Conservation (phyloP, 305 asterid genomes). For the Fraxinus latifolia region DNA sequence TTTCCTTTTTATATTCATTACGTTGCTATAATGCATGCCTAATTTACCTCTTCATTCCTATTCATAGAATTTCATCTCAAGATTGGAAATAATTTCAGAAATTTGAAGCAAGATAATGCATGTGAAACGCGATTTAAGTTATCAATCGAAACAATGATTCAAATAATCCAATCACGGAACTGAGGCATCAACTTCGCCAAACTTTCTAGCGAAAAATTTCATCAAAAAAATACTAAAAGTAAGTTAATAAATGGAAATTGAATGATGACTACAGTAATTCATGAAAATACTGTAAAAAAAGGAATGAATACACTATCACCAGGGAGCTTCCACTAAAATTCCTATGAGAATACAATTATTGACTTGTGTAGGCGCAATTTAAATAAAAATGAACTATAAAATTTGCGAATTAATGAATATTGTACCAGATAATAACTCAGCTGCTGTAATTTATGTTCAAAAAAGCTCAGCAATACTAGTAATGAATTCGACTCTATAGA, state of each 20-base stretch:
- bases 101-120: background rate
- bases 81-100: background rate
- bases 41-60: background rate
- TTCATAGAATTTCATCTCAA: constrained; percentile 7
- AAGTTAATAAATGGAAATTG: background rate
- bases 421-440: background rate
- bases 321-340: background rate
- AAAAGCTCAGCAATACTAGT: background rate
- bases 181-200: background rate
- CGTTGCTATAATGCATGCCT: background rate
- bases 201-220: background rate
- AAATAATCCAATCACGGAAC: constrained; percentile 1
- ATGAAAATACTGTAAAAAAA: background rate
- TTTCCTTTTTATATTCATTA: background rate
- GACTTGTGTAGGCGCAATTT: background rate
- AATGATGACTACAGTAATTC: background rate
- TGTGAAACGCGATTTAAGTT: background rate
- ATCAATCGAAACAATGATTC: background rate
- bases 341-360: background rate
- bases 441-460: background rate
- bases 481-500: background rate
- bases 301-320: background rate
- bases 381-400: background rate
- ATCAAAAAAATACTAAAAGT: background rate
- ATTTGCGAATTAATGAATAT: background rate